A percentile compares a stretch with the other conserved stretches of the same genome.
Conservation (phyloP, 163 green algal genomes). For the Chloromonas sp. region DNA sequence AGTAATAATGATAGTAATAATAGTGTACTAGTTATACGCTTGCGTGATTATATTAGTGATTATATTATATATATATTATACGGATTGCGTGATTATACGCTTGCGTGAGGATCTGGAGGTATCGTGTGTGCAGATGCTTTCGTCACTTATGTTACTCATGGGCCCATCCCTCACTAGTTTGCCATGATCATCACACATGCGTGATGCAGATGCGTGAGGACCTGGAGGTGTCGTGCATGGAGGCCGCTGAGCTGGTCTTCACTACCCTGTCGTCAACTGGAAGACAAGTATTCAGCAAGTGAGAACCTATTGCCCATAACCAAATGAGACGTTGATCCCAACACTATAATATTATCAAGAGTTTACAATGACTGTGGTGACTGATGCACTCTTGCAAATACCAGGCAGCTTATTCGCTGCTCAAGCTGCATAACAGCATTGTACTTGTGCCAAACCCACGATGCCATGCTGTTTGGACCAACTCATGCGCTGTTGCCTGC, state of each 20-base stretch:
- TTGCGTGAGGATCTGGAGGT: not conserved
- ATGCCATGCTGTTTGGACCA: no score
- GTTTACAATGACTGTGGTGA: no score
- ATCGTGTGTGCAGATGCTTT: not conserved
- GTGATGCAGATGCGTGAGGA: slow-evolving; percentile 21
- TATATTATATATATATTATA: not conserved
- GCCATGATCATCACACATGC: not conserved
- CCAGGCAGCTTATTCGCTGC: no score
- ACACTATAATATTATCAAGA: no score
- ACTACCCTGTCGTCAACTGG: slow-evolving; percentile 82
- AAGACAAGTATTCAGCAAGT: not conserved
- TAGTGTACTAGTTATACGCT: not conserved
- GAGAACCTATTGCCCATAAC: not conserved
- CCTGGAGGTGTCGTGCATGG: slow-evolving; percentile 46
- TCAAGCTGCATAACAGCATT: not conserved
- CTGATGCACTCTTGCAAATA: no score
- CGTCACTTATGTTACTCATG: not conserved
- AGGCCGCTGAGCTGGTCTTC: slow-evolving; percentile 93
- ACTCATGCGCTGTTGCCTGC: no score
- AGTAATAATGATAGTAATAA: no score
- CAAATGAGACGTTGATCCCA: no score
- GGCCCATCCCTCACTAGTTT: not conserved
- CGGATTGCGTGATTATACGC: not conserved
- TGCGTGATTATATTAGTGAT: not conserved
- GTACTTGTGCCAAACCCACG: not conserved